Base-by-base conservation (phyloP, 495 filamentous ascomycete genomes). In the Aspergillus leporis region DNA sequence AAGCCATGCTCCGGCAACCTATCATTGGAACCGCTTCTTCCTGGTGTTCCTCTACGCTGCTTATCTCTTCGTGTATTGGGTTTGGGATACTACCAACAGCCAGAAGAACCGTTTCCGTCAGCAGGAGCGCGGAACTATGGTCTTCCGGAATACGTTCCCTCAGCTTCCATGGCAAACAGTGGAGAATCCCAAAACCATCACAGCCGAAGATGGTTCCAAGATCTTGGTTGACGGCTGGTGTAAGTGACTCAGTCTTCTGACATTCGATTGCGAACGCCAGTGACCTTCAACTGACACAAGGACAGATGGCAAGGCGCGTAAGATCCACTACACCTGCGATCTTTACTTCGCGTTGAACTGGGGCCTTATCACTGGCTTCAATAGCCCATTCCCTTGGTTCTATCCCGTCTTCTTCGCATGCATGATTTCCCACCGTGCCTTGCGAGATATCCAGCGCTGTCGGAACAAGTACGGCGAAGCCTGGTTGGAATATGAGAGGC, bases 21-120 rank as follows among this genome's bases (percentile, higher is more conserved):
- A 98, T 74, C 85, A 81, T 60, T 93, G 88, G 88, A 87, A 88
- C 69, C 84, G 79, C 32, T 81, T 75, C 59, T 84, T 87, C 59
- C 76, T 96, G 22, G 81, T 69, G 18, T 72, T 83, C 38, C 81
- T 97, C 50, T 90, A 84, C 70, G 72, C 79, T 18, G 74, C 80
- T 32, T 98, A 97, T 70, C 78, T 97, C 30, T 88, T 92, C 66
- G 85, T 90, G 55, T 97, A 97, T 81, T 92, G 90, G 83, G 78
- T 96, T 51, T 97, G 92, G 92, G 92, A 95, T 69, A 92, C 87
- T 46, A 83, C 82, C 74, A 95, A 96, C 75, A 90, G 85, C 66
- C 94, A 98, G 74, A 98, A 98, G 84, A 97, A 96, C 78, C 85
- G 89, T 31, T 98, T 96, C 83, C 84, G 92, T 47, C 83, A 90